Conservation (phyloP, 2,329 filamentous ascomycete genomes). For the Meredithiella fracta region DNA sequence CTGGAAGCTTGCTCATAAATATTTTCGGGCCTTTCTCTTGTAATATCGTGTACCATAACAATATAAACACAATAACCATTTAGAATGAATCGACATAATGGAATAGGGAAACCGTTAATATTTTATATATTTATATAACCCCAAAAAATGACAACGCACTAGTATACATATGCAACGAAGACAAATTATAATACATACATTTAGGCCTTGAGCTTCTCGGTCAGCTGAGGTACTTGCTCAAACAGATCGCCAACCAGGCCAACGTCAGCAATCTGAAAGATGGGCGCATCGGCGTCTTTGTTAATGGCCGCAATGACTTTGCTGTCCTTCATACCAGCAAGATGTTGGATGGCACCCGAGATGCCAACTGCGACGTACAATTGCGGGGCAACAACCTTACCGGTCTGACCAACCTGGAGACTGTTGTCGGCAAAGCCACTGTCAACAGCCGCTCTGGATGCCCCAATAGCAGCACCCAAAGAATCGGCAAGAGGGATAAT, state of each 20-base stretch:
- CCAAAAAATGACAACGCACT: conserved; percentile 10
- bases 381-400: conserved; percentile 94
- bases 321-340: conserved; percentile 99
- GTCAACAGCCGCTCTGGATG: conserved; percentile 87
- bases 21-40: neutral
- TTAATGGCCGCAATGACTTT: conserved; percentile 99
- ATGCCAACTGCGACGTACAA: conserved; percentile 92
- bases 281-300: conserved; percentile 91
- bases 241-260: conserved; percentile 91
- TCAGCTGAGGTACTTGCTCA: conserved; percentile 87
- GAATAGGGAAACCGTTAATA: conserved; percentile 15
- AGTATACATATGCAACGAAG: conserved; percentile 13
- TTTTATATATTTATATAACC: conserved; percentile 13
- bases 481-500: conserved; percentile 88
- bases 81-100: neutral
- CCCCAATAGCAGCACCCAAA: conserved; percentile 87
- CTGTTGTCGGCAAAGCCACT: conserved; percentile 97
- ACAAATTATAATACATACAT: neutral
- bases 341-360: conserved; percentile 90
- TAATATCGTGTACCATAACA: neutral
- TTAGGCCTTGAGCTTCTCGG: conserved; percentile 67
- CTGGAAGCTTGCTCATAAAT: conserved; percentile 24
- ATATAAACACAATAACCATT: neutral
- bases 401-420: conserved; percentile 92
- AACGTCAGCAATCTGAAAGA: conserved; percentile 96